Evolutionary conservation across 306 rosid genomes (phyloP).

Genomic region (Cyamopsis tetragonoloba): DNA sequence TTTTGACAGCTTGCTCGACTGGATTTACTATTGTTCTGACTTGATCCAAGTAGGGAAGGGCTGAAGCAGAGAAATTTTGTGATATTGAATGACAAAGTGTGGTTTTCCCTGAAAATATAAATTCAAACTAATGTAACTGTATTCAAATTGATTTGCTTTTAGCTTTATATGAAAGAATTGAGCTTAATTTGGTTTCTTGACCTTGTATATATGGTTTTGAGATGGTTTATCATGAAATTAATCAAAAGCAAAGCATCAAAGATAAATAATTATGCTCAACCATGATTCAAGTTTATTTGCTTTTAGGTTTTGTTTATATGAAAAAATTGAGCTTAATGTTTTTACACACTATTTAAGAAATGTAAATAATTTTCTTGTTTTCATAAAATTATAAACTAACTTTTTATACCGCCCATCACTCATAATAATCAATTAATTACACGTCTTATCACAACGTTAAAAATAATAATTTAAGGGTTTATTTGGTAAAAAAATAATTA

Average conservation of each 20-base stretch:
- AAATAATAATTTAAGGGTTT: too few species aligned
- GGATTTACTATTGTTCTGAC: slow-evolving; percentile 80
- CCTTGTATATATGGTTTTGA: neutral
- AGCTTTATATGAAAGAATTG: neutral
- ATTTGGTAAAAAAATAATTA: too few species aligned
- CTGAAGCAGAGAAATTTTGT: slow-evolving; percentile 65
- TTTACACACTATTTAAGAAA: too few species aligned
- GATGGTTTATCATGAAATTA: neutral
- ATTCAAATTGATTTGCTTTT: neutral
- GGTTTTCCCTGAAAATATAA: slow-evolving; percentile 65
- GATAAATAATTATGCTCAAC: neutral
- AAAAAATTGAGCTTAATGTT: too few species aligned
- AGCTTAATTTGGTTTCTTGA: slow-evolving; percentile 14
- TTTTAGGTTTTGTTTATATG: too few species aligned
- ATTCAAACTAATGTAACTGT: neutral
- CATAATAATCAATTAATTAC: too few species aligned
- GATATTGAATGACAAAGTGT: slow-evolving; percentile 76
- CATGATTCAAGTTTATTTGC: too few species aligned
- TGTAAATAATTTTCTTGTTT: too few species aligned
- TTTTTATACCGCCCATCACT: too few species aligned
- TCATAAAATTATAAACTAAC: too few species aligned
- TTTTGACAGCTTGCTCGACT: slow-evolving; percentile 76
- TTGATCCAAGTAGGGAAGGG: slow-evolving; percentile 71
- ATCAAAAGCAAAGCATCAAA: neutral
- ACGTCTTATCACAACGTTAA: too few species aligned